phyloP scores from a whole-genome alignment of 345 rosid species.

The Eutrema yunnanense region DNA sequence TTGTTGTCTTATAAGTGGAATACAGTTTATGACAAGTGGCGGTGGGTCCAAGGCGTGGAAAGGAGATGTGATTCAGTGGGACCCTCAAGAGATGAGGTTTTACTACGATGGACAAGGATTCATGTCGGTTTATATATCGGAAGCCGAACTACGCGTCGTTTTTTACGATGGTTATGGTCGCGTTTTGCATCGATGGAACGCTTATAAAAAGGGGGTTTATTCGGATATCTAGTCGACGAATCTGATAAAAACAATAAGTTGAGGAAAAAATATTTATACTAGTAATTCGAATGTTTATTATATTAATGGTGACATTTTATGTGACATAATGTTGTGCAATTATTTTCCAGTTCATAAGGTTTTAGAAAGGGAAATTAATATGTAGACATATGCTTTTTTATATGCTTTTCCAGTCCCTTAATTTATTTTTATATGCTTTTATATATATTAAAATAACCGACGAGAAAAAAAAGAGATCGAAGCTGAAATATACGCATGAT shows the following conservation, averaged over 20 bases:
- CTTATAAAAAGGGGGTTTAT: slow-evolving; percentile 15
- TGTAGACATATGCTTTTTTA: too few relatives aligned
- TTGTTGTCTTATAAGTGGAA: slow-evolving; percentile 26
- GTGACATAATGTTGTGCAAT: background rate
- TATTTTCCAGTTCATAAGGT: background rate
- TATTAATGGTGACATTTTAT: background rate
- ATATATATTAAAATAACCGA: too few relatives aligned
- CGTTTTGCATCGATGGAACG: slow-evolving; percentile 45
- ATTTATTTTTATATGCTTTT: too few relatives aligned
- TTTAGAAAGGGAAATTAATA: too few relatives aligned
- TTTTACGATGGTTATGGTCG: slow-evolving; percentile 53
- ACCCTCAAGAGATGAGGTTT: slow-evolving; percentile 43
- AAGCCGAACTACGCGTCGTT: slow-evolving; percentile 20
- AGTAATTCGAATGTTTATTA: background rate
- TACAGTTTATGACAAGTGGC: slow-evolving; percentile 73
- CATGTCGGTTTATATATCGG: slow-evolving; percentile 47
- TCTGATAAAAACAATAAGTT: background rate
- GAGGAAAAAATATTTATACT: background rate
- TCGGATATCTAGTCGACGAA: slow-evolving; percentile 1
- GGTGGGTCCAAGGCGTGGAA: slow-evolving; percentile 90
- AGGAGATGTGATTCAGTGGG: slow-evolving; percentile 32
- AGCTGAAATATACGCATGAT: too few relatives aligned
- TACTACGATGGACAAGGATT: slow-evolving; percentile 81
- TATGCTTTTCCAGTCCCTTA: too few relatives aligned
- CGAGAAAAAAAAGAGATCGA: too few relatives aligned